These are phyloP conservation scores for Paraleonurus japonicus DNA, from an alignment of 257 asterid species.

Conservation along the genomic window DNA sequence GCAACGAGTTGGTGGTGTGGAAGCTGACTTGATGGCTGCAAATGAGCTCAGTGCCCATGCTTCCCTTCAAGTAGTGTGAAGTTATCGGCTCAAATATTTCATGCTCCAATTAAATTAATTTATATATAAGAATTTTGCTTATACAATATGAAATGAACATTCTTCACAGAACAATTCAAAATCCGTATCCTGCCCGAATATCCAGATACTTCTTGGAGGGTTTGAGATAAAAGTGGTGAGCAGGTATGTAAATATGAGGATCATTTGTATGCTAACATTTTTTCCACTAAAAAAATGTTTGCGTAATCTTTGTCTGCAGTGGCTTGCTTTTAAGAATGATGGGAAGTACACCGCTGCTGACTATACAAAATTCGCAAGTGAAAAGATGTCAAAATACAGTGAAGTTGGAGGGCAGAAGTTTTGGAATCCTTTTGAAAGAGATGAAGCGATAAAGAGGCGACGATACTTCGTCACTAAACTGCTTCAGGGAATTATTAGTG, in stretches of 20 bases:
- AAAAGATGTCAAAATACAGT: conserved; percentile 53
- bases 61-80: conserved; percentile 64
- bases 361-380: conserved; percentile 72
- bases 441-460: conserved; percentile 62
- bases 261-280: conserved; percentile 2
- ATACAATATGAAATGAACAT: conserved; percentile 17
- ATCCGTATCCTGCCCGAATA: conserved; percentile 44
- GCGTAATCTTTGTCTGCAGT: conserved; percentile 42
- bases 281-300: background rate
- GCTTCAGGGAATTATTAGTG: conserved; percentile 70
- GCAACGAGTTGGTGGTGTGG: conserved; percentile 81
- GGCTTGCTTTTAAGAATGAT: conserved; percentile 93
- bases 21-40: conserved; percentile 93
- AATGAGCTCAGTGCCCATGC: conserved; percentile 90
- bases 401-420: conserved; percentile 47
- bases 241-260: conserved; percentile 47
- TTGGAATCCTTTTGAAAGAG: conserved; percentile 87
- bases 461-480: conserved; percentile 63
- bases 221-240: conserved; percentile 96
- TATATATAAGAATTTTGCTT: background rate
- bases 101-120: background rate
- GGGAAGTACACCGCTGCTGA: conserved; percentile 89
- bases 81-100: conserved; percentile 4
- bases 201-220: conserved; percentile 86
- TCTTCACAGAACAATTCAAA: conserved; percentile 58